Base-by-base conservation (phyloP, 768 basidiomycete species). In the Hortiboletus campestris region DNA sequence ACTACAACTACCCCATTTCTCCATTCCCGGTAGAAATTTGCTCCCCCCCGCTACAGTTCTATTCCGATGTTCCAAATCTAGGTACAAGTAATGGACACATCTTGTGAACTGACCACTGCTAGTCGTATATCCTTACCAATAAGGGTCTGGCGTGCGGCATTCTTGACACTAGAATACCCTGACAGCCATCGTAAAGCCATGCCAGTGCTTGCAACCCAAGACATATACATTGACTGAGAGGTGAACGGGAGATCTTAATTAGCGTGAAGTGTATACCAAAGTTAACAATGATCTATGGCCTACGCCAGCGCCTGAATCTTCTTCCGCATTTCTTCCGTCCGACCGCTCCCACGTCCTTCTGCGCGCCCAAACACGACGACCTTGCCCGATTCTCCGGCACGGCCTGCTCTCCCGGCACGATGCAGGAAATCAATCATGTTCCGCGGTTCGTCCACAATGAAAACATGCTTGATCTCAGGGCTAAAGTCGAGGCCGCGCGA, bases 361-460 rank as follows among this genome's bases (percentile, higher is more conserved):
- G 75, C 72, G 68, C 86, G 89, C 32, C 86, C 87, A 64, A 92
- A 92, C 7, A 92, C 75, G 4, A 92, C 84, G 0, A 92, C 91
- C 60, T 79, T 84, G 1, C 89, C 90, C 28, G 71, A 67, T 65
- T 79, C 69, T 0, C 90, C 90, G 5, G 91, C 91, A 31, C 93
- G 75, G 2, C 86, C 93, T 0, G 89, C 80, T 45, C 94, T 75
- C 16, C 94, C 94, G 0, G 94, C 94, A 5, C 94, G 85, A 72
- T 97, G 94, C 56, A 97, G 69, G 68, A 96, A 95, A 70, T 97
- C 94, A 38, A 95, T 80, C 79, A 89, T 89, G 67, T 93, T 95
- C 61, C 89, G 76, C 19, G 94, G 94, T 65, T 89, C 84, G 62
- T 96, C 94, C 22, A 91, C 79, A 60, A 96, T 86, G 69, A 97